These are phyloP conservation scores for Cutaneotrichosporon dermatis DNA, from an alignment of 1,284 basidiomycete species.

Conservation along the genomic window DNA sequence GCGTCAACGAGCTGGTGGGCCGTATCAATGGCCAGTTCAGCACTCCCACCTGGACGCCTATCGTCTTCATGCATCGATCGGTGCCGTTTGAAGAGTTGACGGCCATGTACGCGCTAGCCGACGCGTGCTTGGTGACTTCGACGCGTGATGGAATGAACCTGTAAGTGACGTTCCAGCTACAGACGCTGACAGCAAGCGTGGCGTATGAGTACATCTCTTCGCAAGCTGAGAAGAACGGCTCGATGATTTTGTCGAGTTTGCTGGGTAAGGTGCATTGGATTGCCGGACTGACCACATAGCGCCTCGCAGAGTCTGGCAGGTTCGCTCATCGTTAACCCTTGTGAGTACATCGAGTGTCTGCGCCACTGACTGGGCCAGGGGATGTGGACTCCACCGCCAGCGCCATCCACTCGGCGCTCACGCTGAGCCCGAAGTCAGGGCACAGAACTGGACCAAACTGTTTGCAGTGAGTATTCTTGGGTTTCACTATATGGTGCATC, in stretches of 20 bases:
- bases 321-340: slow-evolving; percentile 89
- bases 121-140: slow-evolving; percentile 91
- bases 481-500: slow-evolving; percentile 55
- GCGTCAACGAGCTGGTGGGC: slow-evolving; percentile 95
- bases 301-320: slow-evolving; percentile 95
- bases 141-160: slow-evolving; percentile 99
- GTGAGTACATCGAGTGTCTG: slow-evolving; percentile 43
- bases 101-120: slow-evolving; percentile 91
- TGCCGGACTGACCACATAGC: neutral
- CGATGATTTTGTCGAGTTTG: slow-evolving; percentile 97
- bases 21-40: slow-evolving; percentile 98
- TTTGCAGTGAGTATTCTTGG: slow-evolving; percentile 62
- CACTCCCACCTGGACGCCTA: slow-evolving; percentile 98
- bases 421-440: slow-evolving; percentile 74
- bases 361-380: slow-evolving; percentile 42
- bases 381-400: slow-evolving; percentile 92
- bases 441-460: slow-evolving; percentile 89
- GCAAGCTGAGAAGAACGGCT: slow-evolving; percentile 85
- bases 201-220: slow-evolving; percentile 98
- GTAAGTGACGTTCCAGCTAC: slow-evolving; percentile 1
- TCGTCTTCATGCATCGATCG: slow-evolving; percentile 97
- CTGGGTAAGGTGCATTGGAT: slow-evolving; percentile 54
- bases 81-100: slow-evolving; percentile 91
- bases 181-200: slow-evolving; percentile 58
- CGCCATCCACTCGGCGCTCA: slow-evolving; percentile 90